Base-by-base conservation (phyloP, 1,284 basidiomycete genomes). In the Vanrija humicola region DNA sequence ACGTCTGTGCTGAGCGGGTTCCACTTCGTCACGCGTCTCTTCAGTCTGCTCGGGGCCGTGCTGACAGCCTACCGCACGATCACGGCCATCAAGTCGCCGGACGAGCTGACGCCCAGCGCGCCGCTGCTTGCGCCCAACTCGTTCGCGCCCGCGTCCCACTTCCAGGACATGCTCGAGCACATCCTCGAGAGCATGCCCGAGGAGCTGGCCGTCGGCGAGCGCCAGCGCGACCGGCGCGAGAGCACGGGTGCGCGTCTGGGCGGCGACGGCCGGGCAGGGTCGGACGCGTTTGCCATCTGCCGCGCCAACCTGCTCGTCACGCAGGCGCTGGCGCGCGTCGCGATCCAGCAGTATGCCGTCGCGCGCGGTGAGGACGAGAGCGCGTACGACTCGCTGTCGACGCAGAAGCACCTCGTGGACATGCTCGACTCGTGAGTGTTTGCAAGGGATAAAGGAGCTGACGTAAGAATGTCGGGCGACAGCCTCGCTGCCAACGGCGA, bases 401-500 rank as follows among this genome's bases (percentile, higher is more conserved):
- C 47, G 18, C 47, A 39, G 9, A 16, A 21, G 9, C 47, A 16
- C 1, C 18, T 48, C 14, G 23, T 48, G 21, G 47, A 48, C 25
- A 48, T 42, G 38, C 47, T 48, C 16, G 42, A 46, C 16, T 28
- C 40, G 34, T 29, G 28, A 29, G 28, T 29, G 28, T 23, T 2
- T 2, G 28, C 28, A 29, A 29, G 28, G 10, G 28, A 23, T 7
- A 12, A 12, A 12, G 3, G 28, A 1, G 28, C 28, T 29, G 23
- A 42, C 21, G 19, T 4, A 25, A 64, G 62, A 12, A 68, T 68
- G 64, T 63, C 65, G 12, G 60, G 57, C 39, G 65, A 66, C 43
- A 60, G 58, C n/a, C 56, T 68, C 14, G 64, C 67, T 1, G 67
- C 67, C 23, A 68, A 68, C 38, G 67, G 67, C 9, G 65, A 68